Evolutionary conservation across 768 basidiomycete genomes (phyloP), one percentile per base, ranked within the genome.

Genomic region (Basidioascus undulatus): DNA sequence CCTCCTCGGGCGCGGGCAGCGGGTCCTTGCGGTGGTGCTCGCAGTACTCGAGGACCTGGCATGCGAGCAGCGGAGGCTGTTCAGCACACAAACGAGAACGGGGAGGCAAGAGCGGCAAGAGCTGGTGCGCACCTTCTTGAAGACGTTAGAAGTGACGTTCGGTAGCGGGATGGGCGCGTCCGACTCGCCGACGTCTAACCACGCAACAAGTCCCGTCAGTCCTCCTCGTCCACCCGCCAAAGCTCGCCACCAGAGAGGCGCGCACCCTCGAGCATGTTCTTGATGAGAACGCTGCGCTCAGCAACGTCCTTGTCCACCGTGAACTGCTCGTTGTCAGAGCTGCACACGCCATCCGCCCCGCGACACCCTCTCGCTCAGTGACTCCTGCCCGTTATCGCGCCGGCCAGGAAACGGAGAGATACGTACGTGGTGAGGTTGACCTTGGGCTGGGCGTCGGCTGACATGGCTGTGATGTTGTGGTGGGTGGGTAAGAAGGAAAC

Each of bases 241-340:
- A 35, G 10, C 34, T 9, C 8, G 34, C 34, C 34, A 35, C 9
- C 10, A 7, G 32, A 32, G 31, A 19, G n/a, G n/a, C 9, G 49
- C 64, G 31, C 43, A 82, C 92, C 92, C 62, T 96, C 92, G 40
- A 96, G 77, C 92, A 98, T 94, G 67, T 92, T 89, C 69, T 89
- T 92, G 62, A 98, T 92, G 52, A 98, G 71, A 9, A 89, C 84
- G 47, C 74, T 77, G 59, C 92, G 80, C 64, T 87, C 81, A 42
- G 83, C 83, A 42, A 98, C 81, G 42, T 86, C 80, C 61, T 76
- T 81, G 57, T 94, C 86, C 48, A 87, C 79, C 39, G 69, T 67
- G 64, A 89, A 98, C 47, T 76, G 72, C 61, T 94, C 92, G 51
- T 81, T 84, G 60, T 98, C 92, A 35, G 89, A 94, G 30, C 83